A percentile compares a stretch with the other conserved stretches of the same genome.
Evolutionary conservation across 768 basidiomycete species (phyloP).

Genomic region (Crassisporium funariophilum): DNA sequence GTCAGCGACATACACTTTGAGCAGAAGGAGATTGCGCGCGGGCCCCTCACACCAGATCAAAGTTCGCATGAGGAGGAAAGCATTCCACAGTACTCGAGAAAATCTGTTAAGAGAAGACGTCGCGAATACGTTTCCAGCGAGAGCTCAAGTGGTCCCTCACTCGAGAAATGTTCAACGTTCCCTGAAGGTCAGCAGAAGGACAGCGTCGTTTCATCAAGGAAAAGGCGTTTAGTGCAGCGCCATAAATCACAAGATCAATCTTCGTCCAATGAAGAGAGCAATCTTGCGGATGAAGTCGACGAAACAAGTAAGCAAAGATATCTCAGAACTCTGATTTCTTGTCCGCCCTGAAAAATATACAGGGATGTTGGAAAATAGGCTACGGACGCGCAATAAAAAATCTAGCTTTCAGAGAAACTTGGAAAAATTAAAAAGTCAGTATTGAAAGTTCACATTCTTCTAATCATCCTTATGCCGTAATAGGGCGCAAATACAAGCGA

Average conservation of each 20-base stretch:
- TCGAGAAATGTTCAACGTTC: no score
- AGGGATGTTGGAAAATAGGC: constrained; percentile 67
- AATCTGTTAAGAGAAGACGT: constrained; percentile 7
- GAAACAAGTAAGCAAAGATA: constrained; percentile 49
- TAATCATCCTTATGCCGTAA: constrained; percentile 7
- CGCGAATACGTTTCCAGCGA: constrained; percentile 3
- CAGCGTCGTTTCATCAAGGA: no score
- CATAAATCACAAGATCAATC: constrained; percentile 6
- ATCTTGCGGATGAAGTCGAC: constrained; percentile 49
- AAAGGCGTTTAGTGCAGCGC: constrained; percentile 16
- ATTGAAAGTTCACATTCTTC: neutral
- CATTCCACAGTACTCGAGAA: no score
- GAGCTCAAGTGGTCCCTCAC: no score
- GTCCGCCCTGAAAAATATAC: neutral
- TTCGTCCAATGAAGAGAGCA: constrained; percentile 12
- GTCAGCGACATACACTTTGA: neutral
- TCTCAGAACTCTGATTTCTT: constrained; percentile 1
- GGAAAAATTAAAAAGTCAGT: constrained; percentile 66
- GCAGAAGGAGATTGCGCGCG: constrained; percentile 29
- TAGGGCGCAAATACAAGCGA: constrained; percentile 23
- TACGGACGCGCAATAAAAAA: constrained; percentile 63
- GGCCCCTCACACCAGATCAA: constrained; percentile 4
- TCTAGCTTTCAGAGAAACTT: constrained; percentile 64
- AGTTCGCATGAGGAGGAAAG: constrained; percentile 17
- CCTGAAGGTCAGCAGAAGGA: no score